These are phyloP conservation scores for Dendrobium nobile DNA, from an alignment of 106 monocot genomes.

Conservation along the genomic window DNA sequence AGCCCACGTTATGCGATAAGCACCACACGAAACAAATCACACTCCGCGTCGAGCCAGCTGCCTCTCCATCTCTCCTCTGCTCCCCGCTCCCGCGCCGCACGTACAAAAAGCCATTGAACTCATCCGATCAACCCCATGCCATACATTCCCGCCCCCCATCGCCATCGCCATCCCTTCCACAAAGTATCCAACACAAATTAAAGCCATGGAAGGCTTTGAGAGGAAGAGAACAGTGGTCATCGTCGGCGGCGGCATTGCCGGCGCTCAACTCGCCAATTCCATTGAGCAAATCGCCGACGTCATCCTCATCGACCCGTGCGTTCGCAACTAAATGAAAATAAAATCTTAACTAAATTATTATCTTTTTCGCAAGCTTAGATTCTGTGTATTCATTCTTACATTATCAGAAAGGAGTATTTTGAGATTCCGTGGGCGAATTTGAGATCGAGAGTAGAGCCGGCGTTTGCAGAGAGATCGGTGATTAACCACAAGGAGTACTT, in stretches of 20 bases:
- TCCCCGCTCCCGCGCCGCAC: background rate
- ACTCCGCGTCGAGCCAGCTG: background rate
- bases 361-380: background rate
- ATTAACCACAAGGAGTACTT: conserved; percentile 30
- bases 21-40: background rate
- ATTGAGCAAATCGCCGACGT: conserved; percentile 18
- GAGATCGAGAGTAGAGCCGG: conserved; percentile 30
- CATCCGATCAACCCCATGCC: background rate
- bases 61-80: background rate
- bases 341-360: background rate
- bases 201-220: background rate
- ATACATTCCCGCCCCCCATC: background rate
- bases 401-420: conserved; percentile 54
- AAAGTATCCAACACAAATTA: background rate
- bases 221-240: conserved; percentile 17
- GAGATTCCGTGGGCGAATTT: conserved; percentile 59
- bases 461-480: conserved; percentile 27
- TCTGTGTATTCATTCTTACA: background rate
- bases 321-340: background rate
- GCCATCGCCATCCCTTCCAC: background rate
- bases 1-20: background rate
- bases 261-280: conserved; percentile 24
- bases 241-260: conserved; percentile 32
- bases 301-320: conserved; percentile 27
- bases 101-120: background rate